Evolutionary conservation across 163 green algal species (phyloP).

Genomic region (Coccomyxa subellipsoidea): DNA sequence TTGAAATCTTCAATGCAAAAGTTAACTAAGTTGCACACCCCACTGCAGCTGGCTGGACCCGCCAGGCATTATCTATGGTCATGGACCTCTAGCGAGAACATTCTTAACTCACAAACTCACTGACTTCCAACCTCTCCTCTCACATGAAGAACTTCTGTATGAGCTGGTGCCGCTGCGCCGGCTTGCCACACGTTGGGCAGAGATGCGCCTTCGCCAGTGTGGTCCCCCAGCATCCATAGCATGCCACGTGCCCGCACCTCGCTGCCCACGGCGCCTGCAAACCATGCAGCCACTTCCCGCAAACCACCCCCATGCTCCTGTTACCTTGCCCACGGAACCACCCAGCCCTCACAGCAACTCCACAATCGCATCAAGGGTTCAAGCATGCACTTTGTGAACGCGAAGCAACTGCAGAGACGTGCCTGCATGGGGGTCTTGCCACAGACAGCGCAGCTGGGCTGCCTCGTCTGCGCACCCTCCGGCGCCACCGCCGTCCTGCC

Average conservation of each 20-base stretch:
- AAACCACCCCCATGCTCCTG: background rate
- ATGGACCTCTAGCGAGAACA: too few species aligned
- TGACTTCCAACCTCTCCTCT: background rate
- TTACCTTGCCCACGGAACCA: too few species aligned
- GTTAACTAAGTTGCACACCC: too few species aligned
- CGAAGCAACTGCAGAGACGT: background rate
- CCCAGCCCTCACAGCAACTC: too few species aligned
- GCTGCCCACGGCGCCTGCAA: slow-evolving; percentile 31
- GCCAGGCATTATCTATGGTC: too few species aligned
- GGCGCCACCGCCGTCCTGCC: too few species aligned
- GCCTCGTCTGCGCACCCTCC: too few species aligned
- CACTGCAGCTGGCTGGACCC: too few species aligned
- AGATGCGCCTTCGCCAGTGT: slow-evolving; percentile 23
- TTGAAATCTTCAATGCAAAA: too few species aligned
- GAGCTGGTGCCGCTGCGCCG: slow-evolving; percentile 29
- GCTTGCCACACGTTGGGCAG: slow-evolving; percentile 28
- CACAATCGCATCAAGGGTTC: too few species aligned
- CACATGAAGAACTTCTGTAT: slow-evolving; percentile 1
- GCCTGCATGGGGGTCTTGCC: background rate
- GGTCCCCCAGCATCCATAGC: slow-evolving; percentile 41
- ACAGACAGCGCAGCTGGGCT: background rate
- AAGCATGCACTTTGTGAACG: too few species aligned
- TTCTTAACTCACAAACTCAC: background rate
- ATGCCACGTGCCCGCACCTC: slow-evolving; percentile 36
- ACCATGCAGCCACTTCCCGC: slow-evolving; percentile 13